Percentiles rank a stretch among this genome's conserved stretches.
phyloP scores from a whole-genome alignment of 129 eudicot species.

The Flaveria ramosissima region DNA sequence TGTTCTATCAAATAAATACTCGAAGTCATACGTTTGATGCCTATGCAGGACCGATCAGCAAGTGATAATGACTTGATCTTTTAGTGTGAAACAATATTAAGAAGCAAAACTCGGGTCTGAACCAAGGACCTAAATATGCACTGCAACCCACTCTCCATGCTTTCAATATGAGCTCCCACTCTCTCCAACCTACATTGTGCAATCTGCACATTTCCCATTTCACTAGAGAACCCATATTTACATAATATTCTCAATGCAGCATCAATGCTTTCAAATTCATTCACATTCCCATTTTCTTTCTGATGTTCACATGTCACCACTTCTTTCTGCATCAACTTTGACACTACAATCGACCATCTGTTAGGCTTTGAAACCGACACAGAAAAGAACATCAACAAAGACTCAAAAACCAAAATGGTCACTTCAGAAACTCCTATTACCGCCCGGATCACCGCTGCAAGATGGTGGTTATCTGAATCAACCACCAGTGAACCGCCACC shows the following conservation, averaged over 20 bases:
- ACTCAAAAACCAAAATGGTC: slow-evolving; percentile 38
- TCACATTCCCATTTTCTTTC: slow-evolving; percentile 14
- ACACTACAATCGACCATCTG: slow-evolving; percentile 36
- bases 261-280: slow-evolving; percentile 28
- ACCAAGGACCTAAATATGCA: slow-evolving; percentile 36
- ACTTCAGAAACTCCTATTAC: slow-evolving; percentile 40
- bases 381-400: slow-evolving; percentile 31
- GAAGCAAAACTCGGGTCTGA: slow-evolving; percentile 35
- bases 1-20: background rate
- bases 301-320: slow-evolving; percentile 27
- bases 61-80: background rate
- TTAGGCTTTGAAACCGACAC: slow-evolving; percentile 32
- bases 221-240: slow-evolving; percentile 11
- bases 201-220: slow-evolving; percentile 4
- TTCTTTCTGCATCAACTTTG: slow-evolving; percentile 33
- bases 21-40: slow-evolving; percentile 21
- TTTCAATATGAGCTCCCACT: slow-evolving; percentile 30
- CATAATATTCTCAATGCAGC: slow-evolving; percentile 22
- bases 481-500: slow-evolving; percentile 13
- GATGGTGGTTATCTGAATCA: slow-evolving; percentile 22
- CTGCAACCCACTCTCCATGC: slow-evolving; percentile 35
- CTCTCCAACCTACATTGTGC: slow-evolving; percentile 32
- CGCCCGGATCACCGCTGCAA: slow-evolving; percentile 31
- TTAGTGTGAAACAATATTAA: slow-evolving; percentile 37
- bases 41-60: background rate